Evolutionary conservation across 2,329 filamentous ascomycete genomes (phyloP).

Genomic region (Simplicillium aogashimaense): DNA sequence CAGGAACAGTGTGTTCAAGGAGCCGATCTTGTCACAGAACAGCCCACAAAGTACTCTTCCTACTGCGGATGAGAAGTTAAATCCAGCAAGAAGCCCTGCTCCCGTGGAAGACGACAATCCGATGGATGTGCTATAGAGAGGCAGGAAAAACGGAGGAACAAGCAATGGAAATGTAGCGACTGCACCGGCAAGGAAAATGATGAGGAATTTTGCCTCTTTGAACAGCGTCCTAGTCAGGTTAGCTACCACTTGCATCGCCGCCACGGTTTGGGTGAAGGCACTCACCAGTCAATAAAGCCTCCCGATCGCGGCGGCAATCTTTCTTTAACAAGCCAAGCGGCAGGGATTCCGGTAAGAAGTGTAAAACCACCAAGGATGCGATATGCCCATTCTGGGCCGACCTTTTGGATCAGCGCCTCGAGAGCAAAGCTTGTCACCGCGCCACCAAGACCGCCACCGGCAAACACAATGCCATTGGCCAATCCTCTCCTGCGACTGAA

Average conservation of each 20-base stretch:
- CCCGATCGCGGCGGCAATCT: background rate
- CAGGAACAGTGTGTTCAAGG: slow-evolving; percentile 41
- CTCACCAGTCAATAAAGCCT: background rate
- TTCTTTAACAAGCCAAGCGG: background rate
- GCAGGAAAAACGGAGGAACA: slow-evolving; percentile 50
- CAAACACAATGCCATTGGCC: slow-evolving; percentile 38
- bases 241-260: background rate
- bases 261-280: background rate
- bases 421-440: slow-evolving; percentile 33
- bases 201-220: slow-evolving; percentile 35
- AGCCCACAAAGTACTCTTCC: slow-evolving; percentile 43
- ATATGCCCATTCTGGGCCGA: background rate
- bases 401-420: slow-evolving; percentile 24
- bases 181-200: slow-evolving; percentile 39
- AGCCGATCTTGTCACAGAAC: slow-evolving; percentile 38
- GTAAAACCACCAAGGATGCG: background rate
- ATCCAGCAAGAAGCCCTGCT: slow-evolving; percentile 46
- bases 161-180: slow-evolving; percentile 47
- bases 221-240: slow-evolving; percentile 24
- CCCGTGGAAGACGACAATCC: slow-evolving; percentile 37
- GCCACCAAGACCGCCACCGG: slow-evolving; percentile 40
- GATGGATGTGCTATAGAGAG: slow-evolving; percentile 40
- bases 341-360: background rate
- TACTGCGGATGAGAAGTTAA: slow-evolving; percentile 46
- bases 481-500: slow-evolving; percentile 38